phyloP scores from a whole-genome alignment of 1,139 yeast genomes.

The Geotrichum bryndzae region DNA sequence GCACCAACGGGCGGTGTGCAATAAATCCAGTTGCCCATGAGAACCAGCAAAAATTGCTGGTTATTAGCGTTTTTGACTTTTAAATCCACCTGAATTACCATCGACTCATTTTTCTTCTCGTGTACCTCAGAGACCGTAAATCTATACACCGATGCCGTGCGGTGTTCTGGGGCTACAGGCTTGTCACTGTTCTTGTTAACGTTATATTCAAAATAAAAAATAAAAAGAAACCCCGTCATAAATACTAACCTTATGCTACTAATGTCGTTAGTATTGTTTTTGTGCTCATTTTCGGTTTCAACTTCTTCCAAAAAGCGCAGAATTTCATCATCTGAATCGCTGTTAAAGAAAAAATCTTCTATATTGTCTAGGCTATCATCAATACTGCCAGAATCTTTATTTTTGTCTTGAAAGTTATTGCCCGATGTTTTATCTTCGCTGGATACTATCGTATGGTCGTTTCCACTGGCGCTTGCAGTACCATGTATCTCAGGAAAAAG shows the following conservation, averaged over 20 bases:
- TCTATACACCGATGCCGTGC: neutral
- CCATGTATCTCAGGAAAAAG: neutral
- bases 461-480: neutral
- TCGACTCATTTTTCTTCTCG: neutral
- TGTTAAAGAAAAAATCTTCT: neutral
- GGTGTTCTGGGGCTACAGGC: neutral
- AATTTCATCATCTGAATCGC: neutral
- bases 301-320: neutral
- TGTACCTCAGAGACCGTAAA: neutral
- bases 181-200: neutral
- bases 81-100: neutral
- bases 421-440: neutral
- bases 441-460: neutral
- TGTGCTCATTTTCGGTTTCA: neutral
- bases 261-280: neutral
- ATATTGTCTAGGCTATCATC: neutral
- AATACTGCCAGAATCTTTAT: neutral
- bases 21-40: constrained; percentile 28
- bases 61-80: neutral
- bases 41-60: constrained; percentile 8
- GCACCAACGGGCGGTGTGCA: constrained; percentile 27
- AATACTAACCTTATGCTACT: neutral
- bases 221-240: neutral
- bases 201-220: neutral
- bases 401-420: neutral